These are phyloP conservation scores for Boletellus emodensis DNA, from an alignment of 768 basidiomycete species.

Conservation along the genomic window DNA sequence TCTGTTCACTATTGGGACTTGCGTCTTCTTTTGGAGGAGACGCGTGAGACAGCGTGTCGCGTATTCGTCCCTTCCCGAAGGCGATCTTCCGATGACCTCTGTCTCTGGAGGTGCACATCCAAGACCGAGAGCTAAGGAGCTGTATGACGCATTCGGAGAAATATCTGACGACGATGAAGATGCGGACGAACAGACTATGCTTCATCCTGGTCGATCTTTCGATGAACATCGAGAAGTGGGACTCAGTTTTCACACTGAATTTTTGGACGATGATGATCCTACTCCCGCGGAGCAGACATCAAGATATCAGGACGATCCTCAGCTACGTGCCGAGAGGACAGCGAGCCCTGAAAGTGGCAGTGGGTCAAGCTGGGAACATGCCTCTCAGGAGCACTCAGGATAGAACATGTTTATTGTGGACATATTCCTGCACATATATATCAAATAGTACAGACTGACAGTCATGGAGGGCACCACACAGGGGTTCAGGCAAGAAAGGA, in stretches of 20 bases:
- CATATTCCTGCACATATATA: slow-evolving; percentile 20
- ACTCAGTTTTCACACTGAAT: slow-evolving; percentile 70
- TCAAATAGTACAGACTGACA: slow-evolving; percentile 10
- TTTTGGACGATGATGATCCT: slow-evolving; percentile 77
- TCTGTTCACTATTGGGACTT: slow-evolving; percentile 66
- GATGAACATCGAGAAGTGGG: slow-evolving; percentile 34
- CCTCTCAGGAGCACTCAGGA: slow-evolving; percentile 37
- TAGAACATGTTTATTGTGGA: slow-evolving; percentile 16
- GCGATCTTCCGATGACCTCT: slow-evolving; percentile 75
- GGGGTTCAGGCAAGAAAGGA: background rate
- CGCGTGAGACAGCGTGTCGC: slow-evolving; percentile 37
- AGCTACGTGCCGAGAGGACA: slow-evolving; percentile 13
- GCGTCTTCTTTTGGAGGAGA: slow-evolving; percentile 79
- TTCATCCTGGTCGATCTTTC: slow-evolving; percentile 40
- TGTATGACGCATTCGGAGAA: slow-evolving; percentile 97
- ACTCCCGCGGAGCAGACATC: slow-evolving; percentile 28
- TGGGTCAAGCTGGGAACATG: slow-evolving; percentile 75
- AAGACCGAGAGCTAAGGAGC: slow-evolving; percentile 68
- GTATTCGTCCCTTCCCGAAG: slow-evolving; percentile 60
- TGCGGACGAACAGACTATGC: slow-evolving; percentile 65
- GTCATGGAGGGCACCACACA: slow-evolving; percentile 1
- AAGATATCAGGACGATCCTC: slow-evolving; percentile 55
- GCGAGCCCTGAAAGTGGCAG: slow-evolving; percentile 38
- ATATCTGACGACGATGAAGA: slow-evolving; percentile 81
- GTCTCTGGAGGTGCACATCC: slow-evolving; percentile 41